phyloP scores from a whole-genome alignment of 352 stramenopile species.

The Pythium aphanidermatum region DNA sequence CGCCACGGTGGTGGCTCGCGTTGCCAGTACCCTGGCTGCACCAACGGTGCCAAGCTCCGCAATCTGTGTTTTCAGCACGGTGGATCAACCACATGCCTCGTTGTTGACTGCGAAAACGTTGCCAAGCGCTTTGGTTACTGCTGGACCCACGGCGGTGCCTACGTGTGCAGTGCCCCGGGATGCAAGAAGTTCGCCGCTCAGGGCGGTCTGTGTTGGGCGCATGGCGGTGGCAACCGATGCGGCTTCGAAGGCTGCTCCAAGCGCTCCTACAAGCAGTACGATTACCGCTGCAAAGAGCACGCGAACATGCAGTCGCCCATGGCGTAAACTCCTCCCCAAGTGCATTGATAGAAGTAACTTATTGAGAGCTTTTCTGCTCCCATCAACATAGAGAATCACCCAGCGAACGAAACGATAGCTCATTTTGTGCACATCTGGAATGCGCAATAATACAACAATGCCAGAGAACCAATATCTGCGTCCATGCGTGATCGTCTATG shows the following conservation, averaged over 20 bases:
- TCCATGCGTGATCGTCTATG: too few species aligned
- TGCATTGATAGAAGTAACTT: conserved; percentile 17
- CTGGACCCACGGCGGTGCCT: conserved; percentile 21
- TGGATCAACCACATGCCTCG: conserved; percentile 16
- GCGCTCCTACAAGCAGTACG: conserved; percentile 18
- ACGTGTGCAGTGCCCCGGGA: conserved; percentile 8
- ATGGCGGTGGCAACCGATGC: conserved; percentile 24
- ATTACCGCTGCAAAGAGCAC: conserved; percentile 16
- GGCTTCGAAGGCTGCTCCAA: conserved; percentile 21
- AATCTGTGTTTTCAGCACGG: conserved; percentile 24
- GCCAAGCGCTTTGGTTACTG: conserved; percentile 25
- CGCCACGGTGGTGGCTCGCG: conserved; percentile 14
- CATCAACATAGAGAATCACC: too few species aligned
- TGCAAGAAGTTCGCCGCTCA: conserved; percentile 25
- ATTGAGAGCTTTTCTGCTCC: too few species aligned
- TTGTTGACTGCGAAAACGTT: conserved; percentile 11
- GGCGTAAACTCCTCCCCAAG: background rate
- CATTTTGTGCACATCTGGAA: conserved; percentile 7
- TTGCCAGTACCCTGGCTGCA: conserved; percentile 15
- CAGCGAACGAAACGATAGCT: too few species aligned
- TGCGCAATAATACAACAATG: background rate
- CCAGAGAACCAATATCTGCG: too few species aligned
- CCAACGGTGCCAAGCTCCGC: conserved; percentile 16
- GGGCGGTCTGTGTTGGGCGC: conserved; percentile 22
- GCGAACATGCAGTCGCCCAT: background rate